Percentiles rank a stretch among this genome's conserved stretches.
phyloP scores from a whole-genome alignment of 1,284 basidiomycete species.

The Filobasidium uniguttulatum region DNA sequence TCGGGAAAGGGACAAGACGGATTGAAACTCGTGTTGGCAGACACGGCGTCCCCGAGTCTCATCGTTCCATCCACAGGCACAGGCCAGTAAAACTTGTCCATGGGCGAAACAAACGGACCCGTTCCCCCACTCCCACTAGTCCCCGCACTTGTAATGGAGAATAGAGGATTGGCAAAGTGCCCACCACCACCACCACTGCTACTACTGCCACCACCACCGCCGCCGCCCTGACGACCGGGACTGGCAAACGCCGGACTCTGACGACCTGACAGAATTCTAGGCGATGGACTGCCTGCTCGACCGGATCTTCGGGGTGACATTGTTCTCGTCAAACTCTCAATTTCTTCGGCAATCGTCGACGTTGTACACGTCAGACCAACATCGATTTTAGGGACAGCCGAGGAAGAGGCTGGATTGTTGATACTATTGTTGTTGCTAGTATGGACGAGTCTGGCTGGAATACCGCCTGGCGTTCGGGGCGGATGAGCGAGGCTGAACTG shows the following conservation, averaged over 20 bases:
- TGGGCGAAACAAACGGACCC: conserved; percentile 4
- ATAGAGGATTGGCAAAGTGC: no score
- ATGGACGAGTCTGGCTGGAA: no score
- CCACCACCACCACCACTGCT: neutral
- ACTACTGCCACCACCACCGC: neutral
- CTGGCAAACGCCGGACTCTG: neutral
- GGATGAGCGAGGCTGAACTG: no score
- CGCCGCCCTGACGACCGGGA: neutral
- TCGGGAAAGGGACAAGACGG: conserved; percentile 21
- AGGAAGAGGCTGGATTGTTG: neutral
- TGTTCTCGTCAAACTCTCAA: conserved; percentile 17
- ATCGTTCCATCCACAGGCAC: conserved; percentile 61
- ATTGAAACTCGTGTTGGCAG: neutral
- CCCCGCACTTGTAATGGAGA: no score
- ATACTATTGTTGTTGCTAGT: neutral
- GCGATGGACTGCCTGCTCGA: neutral
- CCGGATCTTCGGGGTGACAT: neutral
- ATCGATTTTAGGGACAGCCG: conserved; percentile 10
- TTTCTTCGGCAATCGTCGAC: conserved; percentile 18
- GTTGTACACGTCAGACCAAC: conserved; percentile 27
- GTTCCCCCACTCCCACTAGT: no score
- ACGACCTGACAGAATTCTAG: neutral
- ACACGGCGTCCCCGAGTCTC: conserved; percentile 58
- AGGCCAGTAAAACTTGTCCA: conserved; percentile 46
- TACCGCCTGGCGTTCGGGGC: no score